Base-by-base conservation (phyloP, 805 yeast genomes). In the Cyberlindnera xylosilytica region DNA sequence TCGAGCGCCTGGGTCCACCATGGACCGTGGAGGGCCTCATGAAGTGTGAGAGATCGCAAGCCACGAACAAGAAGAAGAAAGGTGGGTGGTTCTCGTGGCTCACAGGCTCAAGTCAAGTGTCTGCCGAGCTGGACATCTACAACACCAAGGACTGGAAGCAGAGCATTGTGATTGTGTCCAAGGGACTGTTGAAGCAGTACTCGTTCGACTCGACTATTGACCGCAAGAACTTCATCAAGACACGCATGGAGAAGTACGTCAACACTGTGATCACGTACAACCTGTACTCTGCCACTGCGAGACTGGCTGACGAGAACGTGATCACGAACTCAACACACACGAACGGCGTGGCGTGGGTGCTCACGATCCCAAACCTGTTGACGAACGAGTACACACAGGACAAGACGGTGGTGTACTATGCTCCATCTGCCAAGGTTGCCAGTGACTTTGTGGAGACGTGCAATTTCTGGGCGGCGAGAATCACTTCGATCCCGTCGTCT, bases 391-490 rank as follows among this genome's bases (percentile, higher is more conserved):
- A 47, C 23, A 41, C 49, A 8, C 49, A 49, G 22, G 60, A 53
- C 16, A 46, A 47, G 35, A 51, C 40, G 26, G 37, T 57, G 20
- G 53, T 56, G 2, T 57, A 51, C 29, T 54, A 49, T 38, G 59
- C 60, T 2, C 51, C 57, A 27, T 44, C 44, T 29, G 26, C 45
- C 13, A 85, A 81, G 51, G 76, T 77, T 45, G 93, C 96, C 0
- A 64, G 66, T 33, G 84, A 79, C 56, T 87, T 77, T 61, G 78
- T 85, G 15, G 76, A 82, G 51, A 79, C 91, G 5, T 81, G 93
- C 63, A 89, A 88, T 61, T 89, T 86, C 60, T 89, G 97, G 96
- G 87, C 95, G 2, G 86, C 91, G 2, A 75, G 93, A 50, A 74
- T 85, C 28, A 83, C 95, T 6, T 83, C 89, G 13, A 81, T 87